These are phyloP conservation scores for Trichocladium uniseriatum DNA, from an alignment of 495 filamentous ascomycete species.

Conservation along the genomic window DNA sequence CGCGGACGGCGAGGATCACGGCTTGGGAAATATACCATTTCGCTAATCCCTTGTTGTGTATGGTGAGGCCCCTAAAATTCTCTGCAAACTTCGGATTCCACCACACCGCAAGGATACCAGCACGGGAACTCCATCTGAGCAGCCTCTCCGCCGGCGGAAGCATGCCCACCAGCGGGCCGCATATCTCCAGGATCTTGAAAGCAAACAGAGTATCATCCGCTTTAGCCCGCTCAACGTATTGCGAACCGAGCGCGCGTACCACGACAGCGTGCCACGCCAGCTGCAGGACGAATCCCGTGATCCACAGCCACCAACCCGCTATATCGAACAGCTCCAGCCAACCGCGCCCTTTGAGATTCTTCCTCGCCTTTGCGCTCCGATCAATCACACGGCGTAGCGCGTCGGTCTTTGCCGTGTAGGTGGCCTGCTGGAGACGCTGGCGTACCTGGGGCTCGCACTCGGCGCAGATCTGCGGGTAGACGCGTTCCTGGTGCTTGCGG, in stretches of 20 bases:
- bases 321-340: conserved; percentile 45
- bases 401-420: conserved; percentile 72
- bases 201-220: background rate
- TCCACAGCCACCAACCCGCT: conserved; percentile 40
- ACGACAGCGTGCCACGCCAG: conserved; percentile 41
- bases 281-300: conserved; percentile 46
- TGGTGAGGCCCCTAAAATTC: conserved; percentile 52
- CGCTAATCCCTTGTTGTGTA: conserved; percentile 52
- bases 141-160: conserved; percentile 30
- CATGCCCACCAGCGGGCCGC: conserved; percentile 12
- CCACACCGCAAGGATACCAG: conserved; percentile 53
- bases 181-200: conserved; percentile 1
- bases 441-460: conserved; percentile 61
- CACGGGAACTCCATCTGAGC: conserved; percentile 39
- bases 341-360: conserved; percentile 29
- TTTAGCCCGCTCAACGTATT: background rate
- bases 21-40: conserved; percentile 64
- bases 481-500: conserved; percentile 55
- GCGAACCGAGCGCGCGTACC: conserved; percentile 23
- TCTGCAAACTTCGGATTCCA: conserved; percentile 68
- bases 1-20: conserved; percentile 50
- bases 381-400: conserved; percentile 64
- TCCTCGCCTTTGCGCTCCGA: conserved; percentile 40
- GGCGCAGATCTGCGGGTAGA: conserved; percentile 77
- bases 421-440: conserved; percentile 53